A percentile compares a stretch with the other conserved stretches of the same genome.
Evolutionary conservation across 2,329 filamentous ascomycete species (phyloP).

Genomic region (Fusarium pininemorale): DNA sequence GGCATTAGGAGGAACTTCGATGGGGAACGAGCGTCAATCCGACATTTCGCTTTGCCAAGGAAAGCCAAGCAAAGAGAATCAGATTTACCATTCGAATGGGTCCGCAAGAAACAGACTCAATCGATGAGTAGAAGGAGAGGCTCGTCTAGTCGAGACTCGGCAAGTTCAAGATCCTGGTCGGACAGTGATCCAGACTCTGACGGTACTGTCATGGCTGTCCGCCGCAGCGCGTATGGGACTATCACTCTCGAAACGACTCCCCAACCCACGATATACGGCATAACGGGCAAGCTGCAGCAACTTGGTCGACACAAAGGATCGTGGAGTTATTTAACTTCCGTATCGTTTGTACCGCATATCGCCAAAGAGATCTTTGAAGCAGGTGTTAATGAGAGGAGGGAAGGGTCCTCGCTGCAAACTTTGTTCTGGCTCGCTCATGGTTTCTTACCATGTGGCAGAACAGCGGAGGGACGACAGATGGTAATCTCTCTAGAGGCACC

Average conservation of each 20-base stretch:
- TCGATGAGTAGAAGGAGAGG: not conserved
- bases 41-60: not conserved
- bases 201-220: not conserved
- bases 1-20: not conserved
- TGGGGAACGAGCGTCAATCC: not conserved
- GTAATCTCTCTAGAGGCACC: fast-evolving
- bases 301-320: not conserved
- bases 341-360: not conserved
- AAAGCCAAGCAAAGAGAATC: not conserved
- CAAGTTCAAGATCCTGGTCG: not conserved
- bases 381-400: fast-evolving
- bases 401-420: not conserved
- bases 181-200: not conserved
- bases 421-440: not conserved
- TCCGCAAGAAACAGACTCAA: fast-evolving
- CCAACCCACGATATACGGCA: not conserved
- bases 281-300: not conserved
- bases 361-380: not conserved
- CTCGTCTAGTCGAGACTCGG: fast-evolving
- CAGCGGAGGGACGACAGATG: not conserved
- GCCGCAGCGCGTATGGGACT: not conserved
- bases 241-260: not conserved
- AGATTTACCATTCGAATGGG: not conserved
- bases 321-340: not conserved
- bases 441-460: fast-evolving